phyloP scores from a whole-genome alignment of 306 rosid species.

The Hippophae rhamnoides region DNA sequence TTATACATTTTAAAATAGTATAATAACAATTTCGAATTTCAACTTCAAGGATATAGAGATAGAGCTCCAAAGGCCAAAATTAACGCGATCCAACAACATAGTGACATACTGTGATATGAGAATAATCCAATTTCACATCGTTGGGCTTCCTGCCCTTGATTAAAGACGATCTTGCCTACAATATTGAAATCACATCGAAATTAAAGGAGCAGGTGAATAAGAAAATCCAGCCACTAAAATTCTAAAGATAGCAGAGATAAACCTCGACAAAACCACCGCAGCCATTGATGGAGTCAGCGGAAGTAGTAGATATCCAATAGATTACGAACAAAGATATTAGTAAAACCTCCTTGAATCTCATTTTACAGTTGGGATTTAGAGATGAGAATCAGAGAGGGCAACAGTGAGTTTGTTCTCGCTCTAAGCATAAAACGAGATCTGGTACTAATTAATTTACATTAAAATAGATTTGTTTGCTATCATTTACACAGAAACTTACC shows the following conservation, averaged over 20 bases:
- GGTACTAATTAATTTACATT: too few relatives aligned
- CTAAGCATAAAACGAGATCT: not conserved
- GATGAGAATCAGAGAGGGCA: not conserved
- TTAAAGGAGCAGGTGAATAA: not conserved
- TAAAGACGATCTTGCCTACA: slow-evolving; percentile 72
- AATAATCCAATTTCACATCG: slow-evolving; percentile 78
- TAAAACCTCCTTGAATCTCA: slow-evolving; percentile 33
- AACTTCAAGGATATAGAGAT: too few relatives aligned
- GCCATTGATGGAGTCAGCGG: slow-evolving; percentile 68
- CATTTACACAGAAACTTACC: too few relatives aligned
- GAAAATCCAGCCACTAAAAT: not conserved
- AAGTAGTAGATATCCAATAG: slow-evolving; percentile 32
- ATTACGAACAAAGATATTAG: slow-evolving; percentile 21
- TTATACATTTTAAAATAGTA: too few relatives aligned
- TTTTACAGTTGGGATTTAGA: slow-evolving; percentile 5
- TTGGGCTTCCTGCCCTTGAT: slow-evolving; percentile 55
- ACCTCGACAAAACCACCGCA: slow-evolving; percentile 75
- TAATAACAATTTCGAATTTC: too few relatives aligned
- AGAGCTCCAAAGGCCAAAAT: too few relatives aligned
- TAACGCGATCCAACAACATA: not conserved
- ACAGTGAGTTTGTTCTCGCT: not conserved
- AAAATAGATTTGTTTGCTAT: not conserved
- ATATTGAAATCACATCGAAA: not conserved
- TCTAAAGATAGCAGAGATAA: not conserved
- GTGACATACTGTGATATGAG: slow-evolving; percentile 60